Base-by-base conservation (phyloP, 306 rosid species). In the Corylus americana region DNA sequence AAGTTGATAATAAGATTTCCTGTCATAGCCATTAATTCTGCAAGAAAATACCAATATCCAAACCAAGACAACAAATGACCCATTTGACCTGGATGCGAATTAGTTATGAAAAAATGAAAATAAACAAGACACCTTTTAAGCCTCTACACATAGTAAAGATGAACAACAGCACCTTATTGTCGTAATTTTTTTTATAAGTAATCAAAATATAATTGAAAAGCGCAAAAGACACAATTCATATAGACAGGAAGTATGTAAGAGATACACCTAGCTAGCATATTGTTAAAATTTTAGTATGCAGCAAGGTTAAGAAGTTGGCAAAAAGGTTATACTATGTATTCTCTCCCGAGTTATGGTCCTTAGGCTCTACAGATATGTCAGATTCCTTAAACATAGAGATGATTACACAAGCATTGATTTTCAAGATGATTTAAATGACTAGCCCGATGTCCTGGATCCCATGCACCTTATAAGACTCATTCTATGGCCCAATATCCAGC, bases 11-110 rank as follows among this genome's bases (percentile, higher is more conserved):
- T 61, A 54, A 50, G 59, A 29, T 67, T 63, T 63, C 62, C 29
- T 64, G 51, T 44, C 49, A 78, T 45, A 10, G 75, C 14, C 25
- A 39, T 35, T 48, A 74, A 50, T 76, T 69, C 70, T 58, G n/a
- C 80, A 39, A 75, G 67, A 57, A 57, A 31, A 50, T 55, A 71
- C 51, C 13, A 4, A 8, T 4, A 80, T 57, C 11, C 25, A 78
- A 70, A 48, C 63, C 42, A 63, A 63, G 11, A 63, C 13, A 17
- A 63, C 2, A 63, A 25, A 42, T 10, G 16, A 4, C 14, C 14
- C 11, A 12, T 12, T 62, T 5, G 7, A 62, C 12, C 11, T 63
- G 5, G 45, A 63, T 29, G 70, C n/a, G 5, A 63, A 5, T 63
- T 8, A 31, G 11, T 29, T 16, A 63, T 31, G 11, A 62, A 27